Base-by-base conservation (phyloP, 129 eudicot genomes). In the Flaveria sonorensis region DNA sequence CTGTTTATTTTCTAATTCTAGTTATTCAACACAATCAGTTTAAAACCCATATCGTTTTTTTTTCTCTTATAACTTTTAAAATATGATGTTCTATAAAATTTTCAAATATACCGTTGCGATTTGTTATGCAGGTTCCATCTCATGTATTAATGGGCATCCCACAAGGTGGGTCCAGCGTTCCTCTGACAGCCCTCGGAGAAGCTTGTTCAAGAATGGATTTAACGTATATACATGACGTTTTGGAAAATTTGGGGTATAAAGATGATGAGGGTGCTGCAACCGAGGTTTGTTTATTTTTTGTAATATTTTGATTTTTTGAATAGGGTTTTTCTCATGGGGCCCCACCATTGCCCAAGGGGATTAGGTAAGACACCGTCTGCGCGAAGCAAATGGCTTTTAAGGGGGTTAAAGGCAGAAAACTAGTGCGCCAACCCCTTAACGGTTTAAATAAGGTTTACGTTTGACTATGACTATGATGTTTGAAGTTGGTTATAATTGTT, bases 211-310 rank as follows among this genome's bases (percentile, higher is more conserved):
- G 98, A 90, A 88, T 36, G 89, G 98, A 93, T 87, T 81, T 90
- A 80, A 93, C 98, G 32, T 91, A 85, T 72, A 88, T 90, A 39
- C 98, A 93, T 32, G 98, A 87, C 79, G 84, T 93, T 70, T 60
- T 93, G 47, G 97, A 93, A 72, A 89, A 84, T 42, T 84, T 89
- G 70, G 93, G 87, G n/a, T 93, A 93, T 77, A 93, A 90, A 86
- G 98, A 93, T 79, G 98, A 93, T 2, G 98, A 93, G 80, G 98
- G 98, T 30, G 88, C 98, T 36, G 96, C 98, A 65, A 84, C 98
- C 69, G 98, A 93, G 98, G 98, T 93, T 82, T 76, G 88, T 73
- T 77, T 82, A 62, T 82, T 12, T 76, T 24, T 28, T 80, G 64
- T 19, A 0, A 1, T 53, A 14, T 66, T 21, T 51, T 26, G 48